phyloP scores from a whole-genome alignment of 495 filamentous ascomycete species.

The Lineolata rhizophorae region DNA sequence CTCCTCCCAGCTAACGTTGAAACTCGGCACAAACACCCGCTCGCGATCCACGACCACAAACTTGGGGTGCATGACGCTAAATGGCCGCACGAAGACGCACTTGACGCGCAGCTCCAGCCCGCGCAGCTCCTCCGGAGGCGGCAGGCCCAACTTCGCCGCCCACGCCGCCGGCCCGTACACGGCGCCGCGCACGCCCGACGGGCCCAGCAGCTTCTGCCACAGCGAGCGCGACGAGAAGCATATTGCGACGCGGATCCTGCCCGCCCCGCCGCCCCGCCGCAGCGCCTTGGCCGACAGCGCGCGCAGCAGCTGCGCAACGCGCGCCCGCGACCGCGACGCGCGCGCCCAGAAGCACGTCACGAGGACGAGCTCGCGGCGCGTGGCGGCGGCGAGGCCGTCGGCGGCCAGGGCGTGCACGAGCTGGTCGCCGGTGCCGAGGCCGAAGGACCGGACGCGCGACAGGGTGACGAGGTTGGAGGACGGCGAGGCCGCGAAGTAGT shows the following conservation, averaged over 20 bases:
- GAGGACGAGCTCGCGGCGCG: constrained; percentile 39
- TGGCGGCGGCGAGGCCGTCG: constrained; percentile 30
- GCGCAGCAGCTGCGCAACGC: constrained; percentile 25
- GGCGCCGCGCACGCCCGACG: constrained; percentile 30
- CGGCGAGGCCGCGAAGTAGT: background rate
- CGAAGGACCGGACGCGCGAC: constrained; percentile 11
- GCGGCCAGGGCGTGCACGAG: constrained; percentile 31
- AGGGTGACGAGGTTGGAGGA: background rate
- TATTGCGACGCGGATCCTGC: constrained; percentile 27
- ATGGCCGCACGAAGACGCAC: constrained; percentile 47
- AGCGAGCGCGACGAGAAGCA: constrained; percentile 45
- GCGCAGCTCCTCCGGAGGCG: constrained; percentile 24
- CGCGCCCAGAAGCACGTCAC: constrained; percentile 61
- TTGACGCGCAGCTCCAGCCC: constrained; percentile 43
- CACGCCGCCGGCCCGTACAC: constrained; percentile 33
- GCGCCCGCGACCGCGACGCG: constrained; percentile 26
- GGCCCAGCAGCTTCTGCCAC: constrained; percentile 48
- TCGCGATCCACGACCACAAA: constrained; percentile 46
- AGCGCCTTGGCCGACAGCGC: constrained; percentile 24
- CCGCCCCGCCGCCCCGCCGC: constrained; percentile 3
- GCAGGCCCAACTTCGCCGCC: constrained; percentile 34
- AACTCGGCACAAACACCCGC: constrained; percentile 38
- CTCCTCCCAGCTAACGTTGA: constrained; percentile 54
- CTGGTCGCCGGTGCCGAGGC: constrained; percentile 32
- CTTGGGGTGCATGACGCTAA: constrained; percentile 61